Percentiles rank a stretch among this genome's conserved stretches.
These are phyloP conservation scores for Cystoderma amianthinum DNA, from an alignment of 768 basidiomycete genomes.

Conservation along the genomic window DNA sequence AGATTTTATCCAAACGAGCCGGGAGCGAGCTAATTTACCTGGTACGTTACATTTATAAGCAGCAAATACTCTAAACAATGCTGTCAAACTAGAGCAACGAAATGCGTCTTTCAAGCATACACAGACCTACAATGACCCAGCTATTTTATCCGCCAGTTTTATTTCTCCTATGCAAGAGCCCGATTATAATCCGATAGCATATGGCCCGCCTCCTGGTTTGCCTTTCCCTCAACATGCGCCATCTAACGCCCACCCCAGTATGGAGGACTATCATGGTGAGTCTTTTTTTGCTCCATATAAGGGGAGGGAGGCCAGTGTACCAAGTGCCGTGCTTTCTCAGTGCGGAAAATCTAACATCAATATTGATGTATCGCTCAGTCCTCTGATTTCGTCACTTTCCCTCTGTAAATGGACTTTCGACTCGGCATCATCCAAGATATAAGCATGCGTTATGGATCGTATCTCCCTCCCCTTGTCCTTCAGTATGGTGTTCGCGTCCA, in stretches of 20 bases:
- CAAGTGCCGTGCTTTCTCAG: slow-evolving; percentile 85
- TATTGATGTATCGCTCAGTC: slow-evolving; percentile 47
- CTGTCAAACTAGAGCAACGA: too few relatives aligned
- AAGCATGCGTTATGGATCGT: slow-evolving; percentile 17
- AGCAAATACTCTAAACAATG: too few relatives aligned
- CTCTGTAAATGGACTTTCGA: slow-evolving; percentile 30
- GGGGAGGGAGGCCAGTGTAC: slow-evolving; percentile 88
- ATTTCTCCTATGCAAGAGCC: slow-evolving; percentile 29
- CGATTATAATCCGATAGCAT: slow-evolving; percentile 24
- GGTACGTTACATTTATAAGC: too few relatives aligned
- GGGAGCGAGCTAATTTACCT: slow-evolving; percentile 38
- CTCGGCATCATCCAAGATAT: slow-evolving; percentile 17
- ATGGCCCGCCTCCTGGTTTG: slow-evolving; percentile 68
- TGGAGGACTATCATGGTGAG: slow-evolving; percentile 55
- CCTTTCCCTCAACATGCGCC: slow-evolving; percentile 25
- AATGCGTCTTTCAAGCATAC: too few relatives aligned
- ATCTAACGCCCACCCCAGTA: slow-evolving; percentile 3
- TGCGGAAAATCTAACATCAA: slow-evolving; percentile 75
- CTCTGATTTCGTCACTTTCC: slow-evolving; percentile 24
- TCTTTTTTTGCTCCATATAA: slow-evolving; percentile 39
- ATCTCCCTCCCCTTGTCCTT: slow-evolving; percentile 40
- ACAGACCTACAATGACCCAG: slow-evolving; percentile 65
- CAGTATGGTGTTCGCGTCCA: slow-evolving; percentile 40
- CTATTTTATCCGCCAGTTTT: slow-evolving; percentile 74
- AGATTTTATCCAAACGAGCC: slow-evolving; percentile 68